A percentile compares a stretch with the other conserved stretches of the same genome.
Conservation (phyloP, 2,329 filamentous ascomycete species). For the Neophaeococcomyces mojaviensis region DNA sequence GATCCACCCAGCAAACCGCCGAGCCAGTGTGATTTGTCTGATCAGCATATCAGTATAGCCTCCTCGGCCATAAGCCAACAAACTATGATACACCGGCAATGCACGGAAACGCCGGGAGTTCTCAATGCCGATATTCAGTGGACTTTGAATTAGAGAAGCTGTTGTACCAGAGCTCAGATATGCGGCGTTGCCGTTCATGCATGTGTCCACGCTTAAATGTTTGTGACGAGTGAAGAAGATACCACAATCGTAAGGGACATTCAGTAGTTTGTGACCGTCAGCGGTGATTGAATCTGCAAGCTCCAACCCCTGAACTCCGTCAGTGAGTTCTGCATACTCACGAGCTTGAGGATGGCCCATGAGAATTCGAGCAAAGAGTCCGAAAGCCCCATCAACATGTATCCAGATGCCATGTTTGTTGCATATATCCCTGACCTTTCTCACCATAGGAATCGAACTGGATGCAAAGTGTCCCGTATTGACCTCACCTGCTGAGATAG, state of each 20-base stretch:
- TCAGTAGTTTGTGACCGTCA: slow-evolving; percentile 86
- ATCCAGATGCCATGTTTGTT: slow-evolving; percentile 73
- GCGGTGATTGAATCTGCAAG: slow-evolving; percentile 80
- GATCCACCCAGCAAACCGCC: slow-evolving; percentile 59
- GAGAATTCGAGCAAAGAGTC: slow-evolving; percentile 67
- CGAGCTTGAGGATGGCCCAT: slow-evolving; percentile 31
- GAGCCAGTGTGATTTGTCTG: slow-evolving; percentile 64
- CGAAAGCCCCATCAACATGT: slow-evolving; percentile 87
- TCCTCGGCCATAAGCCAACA: slow-evolving; percentile 63
- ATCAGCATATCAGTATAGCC: slow-evolving; percentile 65
- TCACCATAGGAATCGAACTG: slow-evolving; percentile 47
- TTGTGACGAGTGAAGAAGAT: slow-evolving; percentile 72
- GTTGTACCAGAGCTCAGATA: slow-evolving; percentile 43
- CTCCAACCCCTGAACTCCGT: slow-evolving; percentile 57
- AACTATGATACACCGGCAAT: slow-evolving; percentile 76
- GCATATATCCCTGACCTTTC: slow-evolving; percentile 58
- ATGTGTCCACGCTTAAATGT: slow-evolving; percentile 53
- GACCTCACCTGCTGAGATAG: slow-evolving; percentile 78
- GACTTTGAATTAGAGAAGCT: slow-evolving; percentile 59
- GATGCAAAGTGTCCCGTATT: slow-evolving; percentile 80
- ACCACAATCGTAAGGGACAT: slow-evolving; percentile 89
- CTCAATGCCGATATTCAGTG: slow-evolving; percentile 78
- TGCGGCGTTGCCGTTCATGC: slow-evolving; percentile 76
- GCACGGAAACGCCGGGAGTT: slow-evolving; percentile 88
- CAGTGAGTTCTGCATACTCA: slow-evolving; percentile 50